phyloP scores from a whole-genome alignment of 2,329 filamentous ascomycete genomes.

The Fusarium sp. region DNA sequence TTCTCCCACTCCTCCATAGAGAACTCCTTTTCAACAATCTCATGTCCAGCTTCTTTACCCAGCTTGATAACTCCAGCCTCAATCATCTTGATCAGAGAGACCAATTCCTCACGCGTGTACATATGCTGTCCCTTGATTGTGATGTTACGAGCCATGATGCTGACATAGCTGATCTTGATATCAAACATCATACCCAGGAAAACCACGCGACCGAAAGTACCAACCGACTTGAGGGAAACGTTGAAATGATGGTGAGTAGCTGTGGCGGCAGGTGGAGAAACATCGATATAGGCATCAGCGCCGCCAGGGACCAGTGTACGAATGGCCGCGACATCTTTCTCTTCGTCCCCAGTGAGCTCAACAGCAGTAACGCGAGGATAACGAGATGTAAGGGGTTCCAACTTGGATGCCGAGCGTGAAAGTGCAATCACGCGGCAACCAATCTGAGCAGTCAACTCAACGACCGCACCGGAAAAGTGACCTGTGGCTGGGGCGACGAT shows the following conservation, averaged over 20 bases:
- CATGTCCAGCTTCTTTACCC: conserved; percentile 23
- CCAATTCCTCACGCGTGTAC: conserved; percentile 23
- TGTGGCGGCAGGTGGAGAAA: conserved; percentile 24
- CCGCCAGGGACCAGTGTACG: neutral
- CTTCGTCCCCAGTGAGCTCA: conserved; percentile 20
- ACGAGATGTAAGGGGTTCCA: conserved; percentile 7
- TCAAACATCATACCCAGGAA: conserved; percentile 25
- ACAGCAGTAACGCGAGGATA: conserved; percentile 5
- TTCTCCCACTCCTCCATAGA: conserved; percentile 26
- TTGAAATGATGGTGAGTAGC: conserved; percentile 13
- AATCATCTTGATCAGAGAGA: conserved; percentile 24
- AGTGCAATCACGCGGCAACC: conserved; percentile 35
- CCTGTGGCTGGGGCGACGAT: conserved; percentile 32
- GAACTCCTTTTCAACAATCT: conserved; percentile 11
- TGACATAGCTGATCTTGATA: conserved; percentile 24
- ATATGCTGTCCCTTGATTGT: conserved; percentile 28
- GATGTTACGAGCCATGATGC: conserved; percentile 14
- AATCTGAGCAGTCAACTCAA: conserved; percentile 27
- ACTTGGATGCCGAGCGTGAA: conserved; percentile 6
- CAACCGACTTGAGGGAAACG: neutral
- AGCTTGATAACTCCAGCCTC: conserved; percentile 24
- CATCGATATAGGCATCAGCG: conserved; percentile 28
- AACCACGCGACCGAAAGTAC: neutral
- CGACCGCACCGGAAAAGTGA: conserved; percentile 29
- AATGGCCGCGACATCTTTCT: conserved; percentile 2